Conservation (phyloP, 257 asterid species). For the Capsicum rhomboideum region DNA sequence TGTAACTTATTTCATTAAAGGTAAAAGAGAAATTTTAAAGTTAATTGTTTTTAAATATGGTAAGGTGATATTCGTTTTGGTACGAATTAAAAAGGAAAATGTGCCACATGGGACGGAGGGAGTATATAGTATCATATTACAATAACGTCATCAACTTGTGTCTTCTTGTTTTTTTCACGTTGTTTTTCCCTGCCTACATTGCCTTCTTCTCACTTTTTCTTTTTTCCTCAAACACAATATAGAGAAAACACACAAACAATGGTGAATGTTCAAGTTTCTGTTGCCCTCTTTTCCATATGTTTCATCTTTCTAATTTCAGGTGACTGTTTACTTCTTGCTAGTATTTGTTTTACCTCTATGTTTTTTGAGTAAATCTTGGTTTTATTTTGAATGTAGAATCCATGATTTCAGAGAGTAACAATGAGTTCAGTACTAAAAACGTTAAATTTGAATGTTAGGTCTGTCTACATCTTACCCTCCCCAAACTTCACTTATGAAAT, state of each 20-base stretch:
- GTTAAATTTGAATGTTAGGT: neutral
- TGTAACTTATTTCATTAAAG: no score
- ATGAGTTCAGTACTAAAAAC: neutral
- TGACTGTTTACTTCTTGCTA: neutral
- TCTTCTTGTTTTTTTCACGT: neutral
- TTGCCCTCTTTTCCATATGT: neutral
- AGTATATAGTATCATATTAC: neutral
- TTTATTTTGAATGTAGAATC: neutral
- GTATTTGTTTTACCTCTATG: neutral
- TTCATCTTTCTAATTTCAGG: constrained; percentile 25
- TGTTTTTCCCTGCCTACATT: neutral
- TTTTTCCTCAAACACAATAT: no score
- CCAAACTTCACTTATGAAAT: no score
- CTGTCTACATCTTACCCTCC: no score
- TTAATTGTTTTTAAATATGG: no score
- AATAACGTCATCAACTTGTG: neutral
- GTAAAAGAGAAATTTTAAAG: no score
- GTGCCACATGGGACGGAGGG: no score
- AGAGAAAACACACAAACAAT: neutral
- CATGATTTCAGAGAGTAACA: neutral
- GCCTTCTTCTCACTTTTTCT: neutral
- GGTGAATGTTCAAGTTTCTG: neutral
- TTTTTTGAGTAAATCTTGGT: neutral
- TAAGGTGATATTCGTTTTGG: no score
- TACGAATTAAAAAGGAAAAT: no score